Conservation (phyloP, 768 basidiomycete species). For the Termitomyces sp. region DNA sequence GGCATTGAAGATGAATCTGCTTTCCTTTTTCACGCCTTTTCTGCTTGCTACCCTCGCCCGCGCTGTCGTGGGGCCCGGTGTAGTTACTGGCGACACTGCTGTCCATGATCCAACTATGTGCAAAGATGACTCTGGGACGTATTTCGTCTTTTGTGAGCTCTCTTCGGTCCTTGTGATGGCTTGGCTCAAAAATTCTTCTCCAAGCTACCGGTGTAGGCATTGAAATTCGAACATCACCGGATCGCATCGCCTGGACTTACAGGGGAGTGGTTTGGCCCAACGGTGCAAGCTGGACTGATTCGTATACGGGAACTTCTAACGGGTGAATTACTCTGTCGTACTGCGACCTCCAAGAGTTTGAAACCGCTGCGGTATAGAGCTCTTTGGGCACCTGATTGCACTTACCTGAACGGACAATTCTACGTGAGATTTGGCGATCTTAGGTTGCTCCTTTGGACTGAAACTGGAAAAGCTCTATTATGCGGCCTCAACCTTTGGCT, state of each 20-base stretch:
- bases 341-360: not conserved
- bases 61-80: constrained; percentile 29
- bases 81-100: constrained; percentile 36
- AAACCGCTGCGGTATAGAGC: constrained; percentile 19
- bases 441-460: not conserved
- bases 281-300: constrained; percentile 47
- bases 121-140: constrained; percentile 42
- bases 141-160: constrained; percentile 44
- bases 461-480: constrained; percentile 43
- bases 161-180: not conserved
- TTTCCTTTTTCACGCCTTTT: constrained; percentile 5
- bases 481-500: constrained; percentile 51
- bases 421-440: constrained; percentile 16
- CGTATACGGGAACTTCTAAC: constrained; percentile 43
- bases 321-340: constrained; percentile 23
- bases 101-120: constrained; percentile 50
- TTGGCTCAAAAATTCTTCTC: not conserved
- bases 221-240: constrained; percentile 46
- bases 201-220: constrained; percentile 43
- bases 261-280: constrained; percentile 45
- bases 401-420: constrained; percentile 26
- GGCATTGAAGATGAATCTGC: constrained; percentile 7
- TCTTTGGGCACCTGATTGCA: constrained; percentile 37
- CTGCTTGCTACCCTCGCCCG: constrained; percentile 6
- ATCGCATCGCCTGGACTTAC: constrained; percentile 43